Base-by-base conservation (phyloP, 192 early-diverging fungal genomes). In the Phycomyces nitens region DNA sequence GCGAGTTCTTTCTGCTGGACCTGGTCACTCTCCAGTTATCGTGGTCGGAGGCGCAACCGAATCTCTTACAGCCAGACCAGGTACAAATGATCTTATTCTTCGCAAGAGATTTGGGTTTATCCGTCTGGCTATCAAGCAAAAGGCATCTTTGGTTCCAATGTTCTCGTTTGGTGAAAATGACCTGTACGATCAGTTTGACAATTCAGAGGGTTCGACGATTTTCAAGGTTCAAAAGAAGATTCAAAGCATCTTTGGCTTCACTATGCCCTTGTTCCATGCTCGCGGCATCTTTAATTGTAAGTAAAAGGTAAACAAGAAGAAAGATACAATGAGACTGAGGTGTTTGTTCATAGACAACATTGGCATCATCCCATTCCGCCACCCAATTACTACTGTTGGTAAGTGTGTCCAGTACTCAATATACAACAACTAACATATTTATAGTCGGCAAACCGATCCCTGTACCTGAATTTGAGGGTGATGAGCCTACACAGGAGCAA, bases 91-190 rank as follows among this genome's bases (percentile, higher is more conserved):
- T 65, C 72, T 95, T 49, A 83, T 88, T 0, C 69, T 96, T 65
- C 83, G 87, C 64, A 89, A 84, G 59, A 84, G 94, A 15, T 70
- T 89, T 8, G 96, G 96, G 0, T 99, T 99, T 71, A 83, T 99
- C 56, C 88, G 90, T 54, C 74, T 96, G 54, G 97, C 97, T n/a
- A 79, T 97, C 12, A 74, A 78, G 14, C 83, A 89, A 41, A 77
- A 80, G 6, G 88, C 93, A 0, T 78, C 78, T 29, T 75, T 99
- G 16, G 92, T 95, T 6, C 97, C 97, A 5, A 85, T 92, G 0
- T 89, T 93, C 68, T 87, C 86, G 34, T 97, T 99, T 80, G 95
- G 94, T 58, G 95, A 99, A 73, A 95, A 92, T 72, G 88, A 96
- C 15, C 73, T 95, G 38, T 98, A 89, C 73, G 79, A 89, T 20